These are phyloP conservation scores for Aspergillus phoenicis DNA, from an alignment of 2,329 filamentous ascomycete genomes.

Conservation along the genomic window DNA sequence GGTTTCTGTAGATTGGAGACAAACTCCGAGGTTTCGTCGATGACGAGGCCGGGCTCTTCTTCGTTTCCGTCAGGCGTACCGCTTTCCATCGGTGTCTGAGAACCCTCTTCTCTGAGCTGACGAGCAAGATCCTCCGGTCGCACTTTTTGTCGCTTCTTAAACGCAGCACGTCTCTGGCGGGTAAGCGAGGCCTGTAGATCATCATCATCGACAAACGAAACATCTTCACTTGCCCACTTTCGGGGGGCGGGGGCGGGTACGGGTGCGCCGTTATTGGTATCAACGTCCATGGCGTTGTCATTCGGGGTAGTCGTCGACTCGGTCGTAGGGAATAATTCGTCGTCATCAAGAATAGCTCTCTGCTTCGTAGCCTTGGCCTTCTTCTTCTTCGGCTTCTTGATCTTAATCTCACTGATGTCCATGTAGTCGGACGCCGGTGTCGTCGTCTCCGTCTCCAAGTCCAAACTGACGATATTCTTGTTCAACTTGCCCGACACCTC, in stretches of 20 bases:
- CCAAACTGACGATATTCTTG: conserved; percentile 73
- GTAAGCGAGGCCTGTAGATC: conserved; percentile 86
- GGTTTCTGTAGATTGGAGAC: conserved; percentile 80
- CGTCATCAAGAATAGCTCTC: conserved; percentile 62
- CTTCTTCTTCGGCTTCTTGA: conserved; percentile 89
- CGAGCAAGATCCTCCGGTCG: conserved; percentile 85
- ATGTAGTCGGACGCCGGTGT: conserved; percentile 79
- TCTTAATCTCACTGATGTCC: conserved; percentile 81
- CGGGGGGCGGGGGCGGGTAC: conserved; percentile 47
- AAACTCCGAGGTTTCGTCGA: conserved; percentile 95
- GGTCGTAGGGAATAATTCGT: conserved; percentile 54
- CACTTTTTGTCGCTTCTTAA: conserved; percentile 89
- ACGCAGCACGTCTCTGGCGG: conserved; percentile 74
- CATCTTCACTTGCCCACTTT: conserved; percentile 67
- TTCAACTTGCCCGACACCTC: conserved; percentile 63
- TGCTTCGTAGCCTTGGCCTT: conserved; percentile 76
- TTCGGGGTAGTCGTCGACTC: conserved; percentile 38
- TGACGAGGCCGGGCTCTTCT: conserved; percentile 71
- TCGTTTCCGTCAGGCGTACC: conserved; percentile 59
- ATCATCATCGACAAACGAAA: conserved; percentile 83
- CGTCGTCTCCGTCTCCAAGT: conserved; percentile 61
- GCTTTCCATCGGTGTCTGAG: conserved; percentile 58
- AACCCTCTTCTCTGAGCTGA: conserved; percentile 68
- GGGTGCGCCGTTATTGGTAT: conserved; percentile 53
- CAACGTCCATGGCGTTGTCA: conserved; percentile 73